Evolutionary conservation across 1,284 basidiomycete genomes (phyloP).

Genomic region (Heliocybe sulcata): DNA sequence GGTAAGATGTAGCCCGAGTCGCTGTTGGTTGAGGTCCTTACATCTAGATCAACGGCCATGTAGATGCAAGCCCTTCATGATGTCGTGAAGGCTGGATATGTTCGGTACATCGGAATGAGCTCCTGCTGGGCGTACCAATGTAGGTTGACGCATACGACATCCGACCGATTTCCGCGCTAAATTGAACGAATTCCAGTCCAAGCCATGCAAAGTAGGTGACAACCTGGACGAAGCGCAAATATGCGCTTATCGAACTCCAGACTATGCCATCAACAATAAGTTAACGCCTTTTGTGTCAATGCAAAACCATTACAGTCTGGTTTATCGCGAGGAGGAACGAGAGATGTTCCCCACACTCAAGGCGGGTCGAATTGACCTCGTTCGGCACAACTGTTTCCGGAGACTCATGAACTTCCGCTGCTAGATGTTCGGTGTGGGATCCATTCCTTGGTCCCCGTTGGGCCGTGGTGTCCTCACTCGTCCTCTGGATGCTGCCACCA

Average conservation of each 20-base stretch:
- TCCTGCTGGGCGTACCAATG: conserved; percentile 29
- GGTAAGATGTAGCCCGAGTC: conserved; percentile 13
- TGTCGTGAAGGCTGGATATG: conserved; percentile 27
- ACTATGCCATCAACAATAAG: conserved; percentile 26
- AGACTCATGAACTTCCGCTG: conserved; percentile 22
- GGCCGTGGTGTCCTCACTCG: conserved; percentile 28
- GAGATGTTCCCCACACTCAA: conserved; percentile 40
- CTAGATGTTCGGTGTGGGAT: conserved; percentile 26
- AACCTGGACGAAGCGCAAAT: no score
- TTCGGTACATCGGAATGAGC: conserved; percentile 33
- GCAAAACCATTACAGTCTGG: conserved; percentile 38
- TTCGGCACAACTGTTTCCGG: not conserved
- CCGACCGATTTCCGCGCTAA: conserved; percentile 12
- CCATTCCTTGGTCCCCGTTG: conserved; percentile 33
- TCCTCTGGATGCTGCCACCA: conserved; percentile 18
- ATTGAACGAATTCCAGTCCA: conserved; percentile 17
- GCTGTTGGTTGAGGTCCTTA: not conserved
- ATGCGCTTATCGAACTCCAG: conserved; percentile 7
- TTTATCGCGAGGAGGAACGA: conserved; percentile 36
- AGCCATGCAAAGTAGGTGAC: conserved; percentile 25
- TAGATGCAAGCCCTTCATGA: conserved; percentile 24
- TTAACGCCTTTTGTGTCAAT: conserved; percentile 45
- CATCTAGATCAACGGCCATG: not conserved
- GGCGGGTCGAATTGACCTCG: conserved; percentile 7
- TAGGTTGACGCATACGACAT: conserved; percentile 9